Percentiles rank a stretch among this genome's conserved stretches.
phyloP scores from a whole-genome alignment of 345 rosid genomes.

The Pelargonium nanum region DNA sequence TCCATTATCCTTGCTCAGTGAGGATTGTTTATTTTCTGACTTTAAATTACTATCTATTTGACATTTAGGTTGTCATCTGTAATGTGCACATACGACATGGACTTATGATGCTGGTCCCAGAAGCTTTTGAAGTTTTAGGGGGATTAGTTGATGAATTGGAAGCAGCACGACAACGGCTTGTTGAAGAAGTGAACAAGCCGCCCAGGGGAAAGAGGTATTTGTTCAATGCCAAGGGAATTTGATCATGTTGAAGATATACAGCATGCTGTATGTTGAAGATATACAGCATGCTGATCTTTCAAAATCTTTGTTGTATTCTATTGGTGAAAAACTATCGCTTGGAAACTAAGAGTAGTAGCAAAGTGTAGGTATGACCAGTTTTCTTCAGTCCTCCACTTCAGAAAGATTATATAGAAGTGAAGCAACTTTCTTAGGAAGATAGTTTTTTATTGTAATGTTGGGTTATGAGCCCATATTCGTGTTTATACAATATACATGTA shows the following conservation, averaged over 20 bases:
- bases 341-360: not conserved
- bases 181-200: conserved; percentile 77
- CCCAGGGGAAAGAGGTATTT: conserved; percentile 88
- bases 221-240: conserved; percentile 4
- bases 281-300: not conserved
- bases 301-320: not conserved
- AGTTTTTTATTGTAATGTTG: not conserved
- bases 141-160: conserved; percentile 77
- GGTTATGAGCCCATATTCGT: not conserved
- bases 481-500: not conserved
- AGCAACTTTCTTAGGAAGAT: not conserved
- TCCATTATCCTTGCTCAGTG: too few relatives aligned
- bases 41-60: not conserved
- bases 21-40: too few relatives aligned
- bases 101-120: conserved; percentile 81
- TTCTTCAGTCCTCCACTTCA: too few relatives aligned
- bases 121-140: conserved; percentile 68
- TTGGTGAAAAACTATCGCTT: not conserved
- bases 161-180: conserved; percentile 58
- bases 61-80: conserved; percentile 58
- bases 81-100: conserved; percentile 72
- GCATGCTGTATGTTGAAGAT: not conserved
- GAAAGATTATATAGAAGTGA: too few relatives aligned
- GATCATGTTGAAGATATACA: conserved; percentile 3
- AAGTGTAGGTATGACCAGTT: not conserved